Evolutionary conservation across 176 grass and related monocot species (phyloP).

Genomic region (Echinochloa phyllopogon): DNA sequence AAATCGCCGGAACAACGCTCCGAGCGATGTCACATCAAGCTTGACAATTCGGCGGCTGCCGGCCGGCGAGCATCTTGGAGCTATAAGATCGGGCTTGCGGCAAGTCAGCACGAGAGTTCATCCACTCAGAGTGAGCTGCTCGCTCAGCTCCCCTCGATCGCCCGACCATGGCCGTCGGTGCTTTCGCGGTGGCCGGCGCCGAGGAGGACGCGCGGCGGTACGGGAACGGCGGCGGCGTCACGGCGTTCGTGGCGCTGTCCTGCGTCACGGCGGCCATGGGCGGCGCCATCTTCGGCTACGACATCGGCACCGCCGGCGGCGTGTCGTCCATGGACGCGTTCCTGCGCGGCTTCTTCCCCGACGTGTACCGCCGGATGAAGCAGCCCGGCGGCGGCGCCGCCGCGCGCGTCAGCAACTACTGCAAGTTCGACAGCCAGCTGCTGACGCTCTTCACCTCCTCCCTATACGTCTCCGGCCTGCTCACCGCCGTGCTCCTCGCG

Average conservation of each 20-base stretch:
- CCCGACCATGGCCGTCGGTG: conserved; percentile 35
- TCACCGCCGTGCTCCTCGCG: conserved; percentile 53
- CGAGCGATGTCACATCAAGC: no score
- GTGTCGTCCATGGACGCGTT: conserved; percentile 75
- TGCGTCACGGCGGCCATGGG: conserved; percentile 68
- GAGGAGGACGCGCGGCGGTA: not conserved
- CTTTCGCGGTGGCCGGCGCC: no score
- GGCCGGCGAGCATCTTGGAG: not conserved
- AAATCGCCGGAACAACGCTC: no score
- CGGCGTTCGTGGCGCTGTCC: conserved; percentile 57
- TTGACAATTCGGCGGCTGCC: no score
- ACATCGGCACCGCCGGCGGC: conserved; percentile 51
- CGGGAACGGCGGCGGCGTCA: conserved; percentile 36
- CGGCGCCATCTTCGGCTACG: conserved; percentile 72
- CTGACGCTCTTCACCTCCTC: conserved; percentile 88
- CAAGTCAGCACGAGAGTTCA: not conserved
- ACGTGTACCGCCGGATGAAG: conserved; percentile 54
- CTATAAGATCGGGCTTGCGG: not conserved
- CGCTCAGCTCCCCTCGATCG: no score
- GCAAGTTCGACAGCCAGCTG: conserved; percentile 74
- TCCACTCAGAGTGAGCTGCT: not conserved
- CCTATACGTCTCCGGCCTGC: conserved; percentile 60
- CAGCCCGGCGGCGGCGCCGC: not conserved
- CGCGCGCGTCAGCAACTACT: conserved; percentile 66
- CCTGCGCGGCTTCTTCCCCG: conserved; percentile 60